These are phyloP conservation scores for Tilletia horrida DNA, from an alignment of 1,284 basidiomycete genomes.

Conservation along the genomic window DNA sequence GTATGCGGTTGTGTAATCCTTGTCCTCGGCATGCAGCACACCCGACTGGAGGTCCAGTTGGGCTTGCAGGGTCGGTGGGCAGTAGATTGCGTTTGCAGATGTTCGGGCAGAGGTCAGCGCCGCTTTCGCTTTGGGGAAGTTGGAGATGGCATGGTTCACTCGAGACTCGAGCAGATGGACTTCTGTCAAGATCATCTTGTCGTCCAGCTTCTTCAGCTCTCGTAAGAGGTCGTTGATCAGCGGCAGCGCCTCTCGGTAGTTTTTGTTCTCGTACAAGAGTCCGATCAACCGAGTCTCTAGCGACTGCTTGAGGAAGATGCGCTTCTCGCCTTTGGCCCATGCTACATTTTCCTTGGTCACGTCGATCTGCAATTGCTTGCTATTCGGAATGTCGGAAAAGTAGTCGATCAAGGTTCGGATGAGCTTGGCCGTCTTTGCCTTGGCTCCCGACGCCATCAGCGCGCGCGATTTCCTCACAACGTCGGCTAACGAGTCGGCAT, in stretches of 20 bases:
- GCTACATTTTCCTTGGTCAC: conserved; percentile 85
- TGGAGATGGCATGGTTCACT: conserved; percentile 86
- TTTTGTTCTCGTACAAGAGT: conserved; percentile 76
- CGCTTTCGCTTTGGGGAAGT: conserved; percentile 90
- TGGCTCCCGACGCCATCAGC: conserved; percentile 91
- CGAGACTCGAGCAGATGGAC: conserved; percentile 89
- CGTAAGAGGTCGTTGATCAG: conserved; percentile 81
- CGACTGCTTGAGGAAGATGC: conserved; percentile 91
- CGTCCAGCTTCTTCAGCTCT: conserved; percentile 88
- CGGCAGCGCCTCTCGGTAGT: conserved; percentile 74
- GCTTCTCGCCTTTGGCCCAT: conserved; percentile 85
- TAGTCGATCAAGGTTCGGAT: conserved; percentile 84
- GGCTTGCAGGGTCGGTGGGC: conserved; percentile 87
- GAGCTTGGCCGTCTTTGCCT: conserved; percentile 96
- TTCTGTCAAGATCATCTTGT: conserved; percentile 96
- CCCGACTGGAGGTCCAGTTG: conserved; percentile 88
- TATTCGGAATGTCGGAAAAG: conserved; percentile 74
- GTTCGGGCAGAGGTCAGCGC: conserved; percentile 87
- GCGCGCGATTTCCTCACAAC: conserved; percentile 80
- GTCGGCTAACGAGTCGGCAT: conserved; percentile 78
- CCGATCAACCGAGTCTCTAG: conserved; percentile 84
- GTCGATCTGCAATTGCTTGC: conserved; percentile 74
- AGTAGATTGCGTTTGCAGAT: conserved; percentile 95
- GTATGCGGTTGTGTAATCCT: conserved; percentile 94
- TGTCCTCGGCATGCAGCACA: conserved; percentile 90